Percentiles rank a stretch among this genome's conserved stretches.
These are phyloP conservation scores for Solanum sejunctum DNA, from an alignment of 257 asterid species.

Conservation along the genomic window DNA sequence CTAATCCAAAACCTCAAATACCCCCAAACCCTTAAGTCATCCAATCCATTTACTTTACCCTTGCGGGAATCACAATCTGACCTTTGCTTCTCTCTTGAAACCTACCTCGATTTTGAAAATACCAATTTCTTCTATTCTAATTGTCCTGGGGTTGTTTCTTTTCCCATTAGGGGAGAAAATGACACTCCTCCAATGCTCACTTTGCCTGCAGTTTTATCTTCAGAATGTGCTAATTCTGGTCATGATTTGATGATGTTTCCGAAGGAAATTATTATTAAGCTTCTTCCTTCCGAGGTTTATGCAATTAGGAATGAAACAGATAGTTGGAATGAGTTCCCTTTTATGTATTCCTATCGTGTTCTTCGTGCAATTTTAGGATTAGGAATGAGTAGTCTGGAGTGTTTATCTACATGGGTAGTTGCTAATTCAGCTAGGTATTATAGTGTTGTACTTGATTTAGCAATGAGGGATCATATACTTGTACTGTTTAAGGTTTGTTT, in stretches of 20 bases:
- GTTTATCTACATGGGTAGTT: slow-evolving; percentile 47
- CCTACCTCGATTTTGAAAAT: slow-evolving; percentile 12
- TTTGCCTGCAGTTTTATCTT: slow-evolving; percentile 31
- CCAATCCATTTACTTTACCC: background rate
- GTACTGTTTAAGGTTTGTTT: slow-evolving; percentile 53
- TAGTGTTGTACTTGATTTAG: slow-evolving; percentile 52
- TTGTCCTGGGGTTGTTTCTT: slow-evolving; percentile 68
- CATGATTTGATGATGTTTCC: background rate
- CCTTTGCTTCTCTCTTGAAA: slow-evolving; percentile 41
- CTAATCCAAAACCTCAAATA: slow-evolving; percentile 28
- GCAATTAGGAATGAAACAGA: slow-evolving; percentile 40
- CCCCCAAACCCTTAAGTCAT: slow-evolving; percentile 24
- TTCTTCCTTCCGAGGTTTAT: slow-evolving; percentile 82
- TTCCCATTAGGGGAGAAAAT: background rate
- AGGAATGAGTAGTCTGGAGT: slow-evolving; percentile 15
- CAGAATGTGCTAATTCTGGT: slow-evolving; percentile 32
- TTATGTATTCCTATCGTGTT: slow-evolving; percentile 36
- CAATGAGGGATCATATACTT: slow-evolving; percentile 52
- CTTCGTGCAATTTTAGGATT: slow-evolving; percentile 36
- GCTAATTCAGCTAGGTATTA: slow-evolving; percentile 36
- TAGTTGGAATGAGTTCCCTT: slow-evolving; percentile 48
- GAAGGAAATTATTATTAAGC: slow-evolving; percentile 10
- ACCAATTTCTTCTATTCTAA: slow-evolving; percentile 33
- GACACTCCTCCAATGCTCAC: slow-evolving; percentile 31
- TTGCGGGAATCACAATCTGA: slow-evolving; percentile 4